A percentile compares a stretch with the other conserved stretches of the same genome.
Conservation (phyloP, 176 grass and related monocot genomes). For the Tillandsia leiboldiana region DNA sequence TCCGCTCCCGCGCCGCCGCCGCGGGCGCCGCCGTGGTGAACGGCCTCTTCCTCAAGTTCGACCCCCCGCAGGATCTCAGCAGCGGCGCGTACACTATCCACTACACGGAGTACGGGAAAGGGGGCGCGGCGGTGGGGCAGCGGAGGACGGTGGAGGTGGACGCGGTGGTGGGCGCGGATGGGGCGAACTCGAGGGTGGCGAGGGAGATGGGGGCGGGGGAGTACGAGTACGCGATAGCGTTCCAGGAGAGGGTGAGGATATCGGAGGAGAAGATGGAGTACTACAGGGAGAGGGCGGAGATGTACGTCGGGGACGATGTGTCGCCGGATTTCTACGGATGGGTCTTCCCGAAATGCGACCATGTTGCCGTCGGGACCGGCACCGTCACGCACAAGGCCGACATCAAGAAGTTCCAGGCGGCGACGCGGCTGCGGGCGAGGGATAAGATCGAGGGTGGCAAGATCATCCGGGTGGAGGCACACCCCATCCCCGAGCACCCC, state of each 20-base stretch:
- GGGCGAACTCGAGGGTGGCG: constrained; percentile 89
- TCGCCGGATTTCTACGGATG: constrained; percentile 97
- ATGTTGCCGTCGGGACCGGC: constrained; percentile 90
- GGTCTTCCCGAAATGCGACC: constrained; percentile 99
- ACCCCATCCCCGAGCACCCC: constrained; percentile 92
- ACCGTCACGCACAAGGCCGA: constrained; percentile 92
- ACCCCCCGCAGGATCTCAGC: constrained; percentile 47
- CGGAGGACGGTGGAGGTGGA: constrained; percentile 66
- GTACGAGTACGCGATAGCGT: constrained; percentile 97
- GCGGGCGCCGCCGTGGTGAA: constrained; percentile 75
- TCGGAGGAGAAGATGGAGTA: constrained; percentile 86
- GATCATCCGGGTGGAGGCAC: constrained; percentile 94
- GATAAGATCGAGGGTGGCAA: constrained; percentile 94
- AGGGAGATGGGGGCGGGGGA: constrained; percentile 93
- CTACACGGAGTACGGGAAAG: constrained; percentile 67
- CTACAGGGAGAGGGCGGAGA: constrained; percentile 96
- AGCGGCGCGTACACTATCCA: constrained; percentile 55
- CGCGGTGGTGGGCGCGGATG: constrained; percentile 85
- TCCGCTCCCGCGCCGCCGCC: constrained; percentile 47
- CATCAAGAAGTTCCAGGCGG: constrained; percentile 98
- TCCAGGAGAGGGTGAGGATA: constrained; percentile 93
- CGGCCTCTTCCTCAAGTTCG: constrained; percentile 80
- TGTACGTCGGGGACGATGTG: constrained; percentile 98
- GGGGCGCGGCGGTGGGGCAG: constrained; percentile 48
- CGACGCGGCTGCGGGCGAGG: constrained; percentile 76